Base-by-base conservation (phyloP, 2,329 filamentous ascomycete species). In the Coniochaeta sp. region DNA sequence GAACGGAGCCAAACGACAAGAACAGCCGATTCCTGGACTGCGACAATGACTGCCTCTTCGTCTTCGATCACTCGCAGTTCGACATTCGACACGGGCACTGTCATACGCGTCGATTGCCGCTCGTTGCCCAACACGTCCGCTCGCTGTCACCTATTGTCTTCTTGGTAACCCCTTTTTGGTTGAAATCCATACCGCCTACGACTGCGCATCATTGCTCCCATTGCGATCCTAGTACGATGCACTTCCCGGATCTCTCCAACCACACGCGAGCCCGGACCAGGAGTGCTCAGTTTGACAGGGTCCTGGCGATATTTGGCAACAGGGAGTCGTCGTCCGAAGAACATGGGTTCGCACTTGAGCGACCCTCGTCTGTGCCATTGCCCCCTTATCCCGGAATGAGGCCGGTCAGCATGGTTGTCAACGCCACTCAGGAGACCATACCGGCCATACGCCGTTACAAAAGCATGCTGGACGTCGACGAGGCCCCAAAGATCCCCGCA, bases 401-500 rank as follows among this genome's bases (percentile, higher is more conserved):
- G 30, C 18, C 18, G 6, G 45, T 28, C 26, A 73, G 67, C 52
- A 56, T 69, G 27, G 57, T 65, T 12, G 53, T 62, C 26, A 53
- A 59, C n/a, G n/a, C 24, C 49, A 49, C 26, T n/a, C 66, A 64
- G 54, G 67, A 72, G 55, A 68, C 71, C 40, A 65, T 61, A 58
- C 68, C 61, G 40, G 53, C 60, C 24, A 58, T 65, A 51, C 63
- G 61, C 33, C 67, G 68, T 40, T 78, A 73, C 57, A 71, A 74
- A 53, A 82, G 77, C 63, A 77, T 82, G 78, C 67, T 81, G 18
- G 72, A 77, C 45, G 66, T 81, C 16, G 76, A 77, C 42, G 69
- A 71, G 26, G 70, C 73, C 2, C 75, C 76, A 12, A 74, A 58
- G 53, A 65, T 79, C 22, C 68, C 65, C 7, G 67, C 71, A 4